Evolutionary conservation across 306 rosid species (phyloP), one percentile per base, ranked within the genome.

Genomic region (Vigna unguiculata): DNA sequence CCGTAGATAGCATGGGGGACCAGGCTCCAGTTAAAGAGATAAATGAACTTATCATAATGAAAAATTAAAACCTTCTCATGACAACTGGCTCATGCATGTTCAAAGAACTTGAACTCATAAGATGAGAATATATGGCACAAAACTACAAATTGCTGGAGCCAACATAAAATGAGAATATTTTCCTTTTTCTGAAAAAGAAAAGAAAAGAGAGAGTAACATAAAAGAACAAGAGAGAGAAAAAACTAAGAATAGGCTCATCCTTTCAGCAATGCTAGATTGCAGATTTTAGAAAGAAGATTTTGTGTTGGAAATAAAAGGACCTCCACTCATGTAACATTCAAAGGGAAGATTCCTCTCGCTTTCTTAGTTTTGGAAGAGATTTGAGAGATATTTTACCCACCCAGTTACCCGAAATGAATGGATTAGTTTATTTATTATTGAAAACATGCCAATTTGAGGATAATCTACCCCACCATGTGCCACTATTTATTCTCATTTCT

Each of bases 321-420:
- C 84, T 79, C 88, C 86, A 78, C 84, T 83, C 83, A 77, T 45
- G 90, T 87, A 32, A 63, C 88, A 66, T 76, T 85, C 85, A 70
- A 61, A 69, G 9, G 66, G 19, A 85, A 86, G 79, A 85, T 86
- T 85, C 86, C 55, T 72, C 49, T 48, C 32, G 59, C 77, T 30
- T 53, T 73, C 82, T 46, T 0, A 30, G 32, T 61, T 74, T 46
- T 58, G 76, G 82, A 71, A 57, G 52, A 71, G 77, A 84, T 22
- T n/a, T 30, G 57, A 73, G 70, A 79, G 57, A 69, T 67, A 28
- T 66, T 60, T 52, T 49, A 62, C 51, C 45, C 61, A 12, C 74
- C 69, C 51, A 65, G 13, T 19, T 51, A 52, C 16, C 43, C 14
- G 22, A 22, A 67, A 53, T 57, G 68, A 63, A 72, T 40, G 62